Conservation (phyloP, 2,329 filamentous ascomycete species). For the Exophiala aquamarina region DNA sequence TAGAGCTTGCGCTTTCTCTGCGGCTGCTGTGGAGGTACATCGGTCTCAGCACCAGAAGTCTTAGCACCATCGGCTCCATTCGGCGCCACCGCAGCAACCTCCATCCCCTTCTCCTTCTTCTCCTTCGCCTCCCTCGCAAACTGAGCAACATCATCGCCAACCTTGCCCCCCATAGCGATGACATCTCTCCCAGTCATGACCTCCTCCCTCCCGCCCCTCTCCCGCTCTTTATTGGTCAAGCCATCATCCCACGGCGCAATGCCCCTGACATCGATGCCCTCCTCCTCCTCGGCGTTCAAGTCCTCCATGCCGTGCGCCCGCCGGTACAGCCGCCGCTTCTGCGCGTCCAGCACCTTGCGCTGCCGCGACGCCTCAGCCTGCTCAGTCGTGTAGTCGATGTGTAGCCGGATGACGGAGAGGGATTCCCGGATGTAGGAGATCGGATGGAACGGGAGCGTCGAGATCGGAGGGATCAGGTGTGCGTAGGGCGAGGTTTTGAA, state of each 20-base stretch:
- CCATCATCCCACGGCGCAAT: slow-evolving; percentile 35
- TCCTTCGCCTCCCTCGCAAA: slow-evolving; percentile 16
- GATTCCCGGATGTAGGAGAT: slow-evolving; percentile 65
- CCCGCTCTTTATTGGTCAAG: slow-evolving; percentile 39
- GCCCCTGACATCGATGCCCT: slow-evolving; percentile 28
- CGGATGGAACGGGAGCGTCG: slow-evolving; percentile 69
- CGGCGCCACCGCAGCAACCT: slow-evolving; percentile 1
- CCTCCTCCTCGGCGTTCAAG: slow-evolving; percentile 39
- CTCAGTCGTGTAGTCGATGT: slow-evolving; percentile 69
- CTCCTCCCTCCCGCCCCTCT: slow-evolving; percentile 30
- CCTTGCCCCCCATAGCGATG: slow-evolving; percentile 30
- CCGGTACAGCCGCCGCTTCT: slow-evolving; percentile 82
- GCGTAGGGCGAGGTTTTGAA: slow-evolving; percentile 67
- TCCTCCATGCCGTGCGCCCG: slow-evolving; percentile 79
- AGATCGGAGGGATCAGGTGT: slow-evolving; percentile 72
- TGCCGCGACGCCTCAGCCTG: slow-evolving; percentile 70
- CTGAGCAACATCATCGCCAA: slow-evolving; percentile 15
- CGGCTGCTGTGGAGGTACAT: background rate
- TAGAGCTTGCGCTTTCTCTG: slow-evolving; percentile 27
- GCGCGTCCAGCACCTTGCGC: slow-evolving; percentile 76
- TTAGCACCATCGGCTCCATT: background rate
- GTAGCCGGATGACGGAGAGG: slow-evolving; percentile 72
- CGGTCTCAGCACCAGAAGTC: background rate
- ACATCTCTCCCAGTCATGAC: slow-evolving; percentile 29
- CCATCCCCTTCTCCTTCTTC: slow-evolving; percentile 6